These are phyloP conservation scores for Hibiscus trionum DNA, from an alignment of 345 rosid genomes.

Conservation along the genomic window DNA sequence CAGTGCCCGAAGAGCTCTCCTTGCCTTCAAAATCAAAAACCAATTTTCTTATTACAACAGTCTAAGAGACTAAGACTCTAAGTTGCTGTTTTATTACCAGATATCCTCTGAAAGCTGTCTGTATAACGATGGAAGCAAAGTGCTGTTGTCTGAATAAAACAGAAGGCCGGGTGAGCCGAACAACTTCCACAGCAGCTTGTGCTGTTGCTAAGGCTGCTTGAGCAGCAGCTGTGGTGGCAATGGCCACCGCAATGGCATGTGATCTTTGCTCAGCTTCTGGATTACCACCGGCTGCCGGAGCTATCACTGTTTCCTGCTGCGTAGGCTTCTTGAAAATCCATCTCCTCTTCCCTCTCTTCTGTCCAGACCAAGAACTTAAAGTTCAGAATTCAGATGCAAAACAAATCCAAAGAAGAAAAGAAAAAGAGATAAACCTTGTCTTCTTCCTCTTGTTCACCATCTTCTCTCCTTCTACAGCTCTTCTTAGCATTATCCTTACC, in stretches of 20 bases:
- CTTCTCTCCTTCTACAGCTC: slow-evolving; percentile 40
- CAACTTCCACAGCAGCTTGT: slow-evolving; percentile 50
- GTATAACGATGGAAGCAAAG: slow-evolving; percentile 56
- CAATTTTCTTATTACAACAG: not conserved
- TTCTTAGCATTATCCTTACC: slow-evolving; percentile 34
- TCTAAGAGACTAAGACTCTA: no score
- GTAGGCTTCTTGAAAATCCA: slow-evolving; percentile 56
- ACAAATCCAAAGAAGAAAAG: not conserved
- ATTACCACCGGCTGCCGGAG: no score
- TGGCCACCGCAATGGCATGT: slow-evolving; percentile 46
- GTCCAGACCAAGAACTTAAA: slow-evolving; percentile 6
- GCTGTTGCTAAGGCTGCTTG: slow-evolving; percentile 54
- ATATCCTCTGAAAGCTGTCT: slow-evolving; percentile 74
- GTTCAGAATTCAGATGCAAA: not conserved
- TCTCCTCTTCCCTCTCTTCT: slow-evolving; percentile 65
- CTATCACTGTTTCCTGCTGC: slow-evolving; percentile 26
- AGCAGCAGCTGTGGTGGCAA: slow-evolving; percentile 50
- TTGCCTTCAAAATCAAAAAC: slow-evolving; percentile 42
- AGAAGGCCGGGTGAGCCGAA: slow-evolving; percentile 36
- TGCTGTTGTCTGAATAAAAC: slow-evolving; percentile 44
- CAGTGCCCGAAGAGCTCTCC: slow-evolving; percentile 67
- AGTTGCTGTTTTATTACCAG: slow-evolving; percentile 32
- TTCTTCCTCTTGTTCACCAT: slow-evolving; percentile 45
- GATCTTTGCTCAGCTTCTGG: slow-evolving; percentile 21
- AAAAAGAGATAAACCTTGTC: slow-evolving; percentile 28